phyloP scores from a whole-genome alignment of 257 asterid genomes.

The Ligustrum vulgare region DNA sequence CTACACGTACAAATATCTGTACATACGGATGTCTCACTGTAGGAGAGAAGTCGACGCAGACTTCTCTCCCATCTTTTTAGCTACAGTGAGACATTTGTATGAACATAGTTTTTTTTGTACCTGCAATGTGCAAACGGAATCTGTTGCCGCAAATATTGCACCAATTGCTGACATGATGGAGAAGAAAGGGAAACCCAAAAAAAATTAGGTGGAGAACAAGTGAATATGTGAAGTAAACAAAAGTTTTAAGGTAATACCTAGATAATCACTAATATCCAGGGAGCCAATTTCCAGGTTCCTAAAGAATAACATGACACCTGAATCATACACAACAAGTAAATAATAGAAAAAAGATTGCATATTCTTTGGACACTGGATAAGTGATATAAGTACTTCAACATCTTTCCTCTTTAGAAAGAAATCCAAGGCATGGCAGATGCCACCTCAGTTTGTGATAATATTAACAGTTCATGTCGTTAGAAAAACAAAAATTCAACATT shows the following conservation, averaged over 20 bases:
- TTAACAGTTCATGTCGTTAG: not conserved
- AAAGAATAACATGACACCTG: conserved; percentile 34
- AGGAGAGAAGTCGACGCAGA: too few relatives aligned
- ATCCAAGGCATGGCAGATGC: not conserved
- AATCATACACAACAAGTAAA: not conserved
- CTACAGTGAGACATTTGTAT: too few relatives aligned
- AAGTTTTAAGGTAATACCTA: conserved; percentile 32
- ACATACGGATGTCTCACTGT: too few relatives aligned
- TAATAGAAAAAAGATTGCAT: not conserved
- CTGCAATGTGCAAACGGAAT: conserved; percentile 58
- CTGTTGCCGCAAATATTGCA: conserved; percentile 52
- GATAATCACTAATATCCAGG: conserved; percentile 46
- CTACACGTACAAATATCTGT: too few relatives aligned
- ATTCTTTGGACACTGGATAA: not conserved
- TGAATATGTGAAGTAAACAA: not conserved
- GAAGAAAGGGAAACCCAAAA: not conserved
- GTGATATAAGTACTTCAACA: not conserved
- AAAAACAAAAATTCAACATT: not conserved
- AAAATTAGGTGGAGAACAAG: not conserved
- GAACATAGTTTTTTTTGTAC: conserved; percentile 27
- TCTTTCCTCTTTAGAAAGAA: not conserved
- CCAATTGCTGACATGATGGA: conserved; percentile 35
- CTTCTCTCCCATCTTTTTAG: too few relatives aligned
- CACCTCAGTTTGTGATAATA: not conserved
- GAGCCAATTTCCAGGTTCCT: conserved; percentile 28